Percentiles rank a stretch among this genome's conserved stretches.
phyloP scores from a whole-genome alignment of 2,329 filamentous ascomycete genomes.

The Aureobasidium sp. region DNA sequence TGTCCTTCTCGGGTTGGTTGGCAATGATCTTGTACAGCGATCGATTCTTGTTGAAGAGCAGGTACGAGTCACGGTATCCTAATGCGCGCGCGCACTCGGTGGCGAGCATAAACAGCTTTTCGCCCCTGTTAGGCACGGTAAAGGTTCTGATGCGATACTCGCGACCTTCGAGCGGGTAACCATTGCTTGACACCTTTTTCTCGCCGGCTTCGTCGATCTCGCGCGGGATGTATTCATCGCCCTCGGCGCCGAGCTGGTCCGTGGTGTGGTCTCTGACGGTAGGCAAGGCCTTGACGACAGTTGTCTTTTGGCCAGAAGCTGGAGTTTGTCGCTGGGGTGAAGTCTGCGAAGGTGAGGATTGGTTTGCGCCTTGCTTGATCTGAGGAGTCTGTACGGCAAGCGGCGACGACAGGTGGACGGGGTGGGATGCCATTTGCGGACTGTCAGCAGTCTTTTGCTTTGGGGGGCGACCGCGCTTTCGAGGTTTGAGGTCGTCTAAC shows the following conservation, averaged over 20 bases:
- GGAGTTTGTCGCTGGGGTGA: slow-evolving; percentile 71
- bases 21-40: slow-evolving; percentile 97
- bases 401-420: slow-evolving; percentile 38
- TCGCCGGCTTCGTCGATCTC: slow-evolving; percentile 91
- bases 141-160: slow-evolving; percentile 93
- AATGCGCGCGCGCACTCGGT: slow-evolving; percentile 93
- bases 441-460: slow-evolving; percentile 53
- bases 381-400: slow-evolving; percentile 45
- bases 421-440: slow-evolving; percentile 45
- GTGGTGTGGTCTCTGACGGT: slow-evolving; percentile 96
- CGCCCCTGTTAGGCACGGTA: slow-evolving; percentile 77
- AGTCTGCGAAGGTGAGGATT: slow-evolving; percentile 48
- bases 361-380: slow-evolving; percentile 43
- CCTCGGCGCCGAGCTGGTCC: slow-evolving; percentile 79
- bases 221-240: slow-evolving; percentile 89
- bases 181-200: slow-evolving; percentile 81
- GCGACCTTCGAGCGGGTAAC: slow-evolving; percentile 70
- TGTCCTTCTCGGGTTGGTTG: slow-evolving; percentile 90
- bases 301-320: slow-evolving; percentile 52
- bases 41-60: slow-evolving; percentile 97
- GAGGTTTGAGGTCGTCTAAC: slow-evolving; percentile 39
- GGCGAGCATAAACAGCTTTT: slow-evolving; percentile 97
- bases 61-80: slow-evolving; percentile 93
- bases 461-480: slow-evolving; percentile 55
- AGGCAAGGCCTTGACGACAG: slow-evolving; percentile 82